phyloP scores from a whole-genome alignment of 441 rosid genomes.

The Rhodomyrtus psidioides region DNA sequence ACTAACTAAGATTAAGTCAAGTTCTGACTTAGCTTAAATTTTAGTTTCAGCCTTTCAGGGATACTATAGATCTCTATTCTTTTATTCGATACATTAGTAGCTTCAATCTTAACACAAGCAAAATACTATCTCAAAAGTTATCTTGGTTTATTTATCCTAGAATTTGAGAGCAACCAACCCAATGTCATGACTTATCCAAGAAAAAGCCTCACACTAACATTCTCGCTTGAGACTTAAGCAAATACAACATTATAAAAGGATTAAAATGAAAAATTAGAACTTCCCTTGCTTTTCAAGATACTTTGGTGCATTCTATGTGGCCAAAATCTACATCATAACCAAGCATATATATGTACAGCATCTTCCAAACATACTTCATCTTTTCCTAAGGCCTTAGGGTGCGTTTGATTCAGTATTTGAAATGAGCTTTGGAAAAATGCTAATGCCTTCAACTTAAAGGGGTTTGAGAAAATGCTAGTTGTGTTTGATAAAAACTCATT shows the following conservation, averaged over 20 bases:
- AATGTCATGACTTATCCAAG: neutral
- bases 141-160: neutral
- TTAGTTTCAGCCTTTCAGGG: neutral
- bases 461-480: too few species aligned
- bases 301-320: constrained; percentile 98
- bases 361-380: constrained; percentile 99
- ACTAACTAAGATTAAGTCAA: too few species aligned
- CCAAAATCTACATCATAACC: constrained; percentile 99
- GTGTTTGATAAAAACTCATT: too few species aligned
- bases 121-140: neutral
- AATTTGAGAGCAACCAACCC: neutral
- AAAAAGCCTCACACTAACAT: neutral
- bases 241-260: neutral
- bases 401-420: too few species aligned
- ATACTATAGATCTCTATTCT: neutral
- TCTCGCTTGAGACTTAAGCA: neutral
- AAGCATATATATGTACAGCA: constrained; percentile 92
- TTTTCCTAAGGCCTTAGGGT: constrained; percentile 65
- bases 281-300: constrained; percentile 96
- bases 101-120: neutral
- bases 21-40: neutral
- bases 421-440: too few species aligned
- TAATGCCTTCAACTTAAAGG: too few species aligned
- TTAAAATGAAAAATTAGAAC: neutral
- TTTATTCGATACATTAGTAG: neutral